Evolutionary conservation across 1,284 basidiomycete species (phyloP), one percentile per base, ranked within the genome.

Genomic region (Leccinum laetum): DNA sequence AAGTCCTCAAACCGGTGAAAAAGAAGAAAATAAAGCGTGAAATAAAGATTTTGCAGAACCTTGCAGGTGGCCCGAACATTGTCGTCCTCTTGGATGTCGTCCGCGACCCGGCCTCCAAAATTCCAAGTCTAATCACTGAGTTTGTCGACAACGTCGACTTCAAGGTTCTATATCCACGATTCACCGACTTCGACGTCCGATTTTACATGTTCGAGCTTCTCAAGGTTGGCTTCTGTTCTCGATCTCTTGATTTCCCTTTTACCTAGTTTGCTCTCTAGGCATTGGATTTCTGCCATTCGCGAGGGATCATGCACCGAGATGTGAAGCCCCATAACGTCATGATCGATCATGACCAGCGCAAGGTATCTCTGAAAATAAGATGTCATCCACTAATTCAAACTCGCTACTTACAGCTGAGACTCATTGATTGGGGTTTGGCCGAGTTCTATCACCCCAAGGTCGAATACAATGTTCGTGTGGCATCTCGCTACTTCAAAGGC

Each of bases 11-110:
- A 80, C 98, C 98, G 1, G 97, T 99, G 60, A 99, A 99, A 86
- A 99, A 99, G 88, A 99, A 99, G 88, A 99, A 99, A 84, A 99
- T 99, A 81, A 99, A 99, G 84, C 88, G 97, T 68, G 97, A 99
- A 82, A 98, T 99, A 81, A 99, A 99, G 84, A 98, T 99, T 72
- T 81, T 99, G 46, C 96, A 98, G 79, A 99, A 99, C 79, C 84
- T 99, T 24, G 94, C 96, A 0, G 96, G 97, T 32, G 98, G 98
- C 21, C 96, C 96, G 77, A 99, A 91, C 82, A 91, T 86, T 69
- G 88, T 92, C 78, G 96, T 84, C 73, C 84, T 99, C 60, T 83
- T 99, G 68, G 97, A 99, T 75, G 96, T 99, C 69, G 98, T 99
- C 65, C 89, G 98, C 69, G 97, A 99, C 78, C 88, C 87, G 65